Evolutionary conservation across 2,329 filamentous ascomycete species (phyloP).

Genomic region (Hysterium pulicare): DNA sequence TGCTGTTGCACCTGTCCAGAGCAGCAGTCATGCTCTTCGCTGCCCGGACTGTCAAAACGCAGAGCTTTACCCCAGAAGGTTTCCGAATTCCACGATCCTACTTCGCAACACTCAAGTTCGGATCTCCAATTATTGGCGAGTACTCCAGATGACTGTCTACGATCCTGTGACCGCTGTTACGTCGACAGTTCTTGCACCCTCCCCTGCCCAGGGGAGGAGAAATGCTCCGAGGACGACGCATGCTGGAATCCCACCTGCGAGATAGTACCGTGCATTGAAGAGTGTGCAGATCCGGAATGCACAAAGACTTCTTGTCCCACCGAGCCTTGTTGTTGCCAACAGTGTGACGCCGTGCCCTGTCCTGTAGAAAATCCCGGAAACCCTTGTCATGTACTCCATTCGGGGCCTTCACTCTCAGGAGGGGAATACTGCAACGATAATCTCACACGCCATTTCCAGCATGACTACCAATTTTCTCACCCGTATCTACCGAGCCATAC

Average conservation of each 20-base stretch:
- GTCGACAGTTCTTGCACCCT: constrained; percentile 25
- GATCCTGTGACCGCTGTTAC: constrained; percentile 36
- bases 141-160: constrained; percentile 29
- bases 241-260: constrained; percentile 38
- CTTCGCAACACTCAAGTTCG: constrained; percentile 12
- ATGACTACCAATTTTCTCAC: constrained; percentile 21
- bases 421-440: constrained; percentile 35
- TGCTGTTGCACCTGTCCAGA: constrained; percentile 29
- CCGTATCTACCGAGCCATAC: constrained; percentile 19
- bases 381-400: constrained; percentile 32
- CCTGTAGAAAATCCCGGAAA: constrained; percentile 26
- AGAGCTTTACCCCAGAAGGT: constrained; percentile 30
- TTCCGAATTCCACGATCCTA: constrained; percentile 25
- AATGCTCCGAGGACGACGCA: constrained; percentile 26
- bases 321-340: constrained; percentile 32
- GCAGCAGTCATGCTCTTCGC: constrained; percentile 13
- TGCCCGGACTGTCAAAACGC: constrained; percentile 28
- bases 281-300: constrained; percentile 34
- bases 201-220: constrained; percentile 26
- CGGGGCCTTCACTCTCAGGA: constrained; percentile 25
- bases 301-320: constrained; percentile 28
- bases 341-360: constrained; percentile 30
- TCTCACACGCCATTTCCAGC: constrained; percentile 32
- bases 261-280: constrained; percentile 23
- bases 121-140: constrained; percentile 22